phyloP scores from a whole-genome alignment of 2,329 filamentous ascomycete species.

The Biscogniauxia sp. region DNA sequence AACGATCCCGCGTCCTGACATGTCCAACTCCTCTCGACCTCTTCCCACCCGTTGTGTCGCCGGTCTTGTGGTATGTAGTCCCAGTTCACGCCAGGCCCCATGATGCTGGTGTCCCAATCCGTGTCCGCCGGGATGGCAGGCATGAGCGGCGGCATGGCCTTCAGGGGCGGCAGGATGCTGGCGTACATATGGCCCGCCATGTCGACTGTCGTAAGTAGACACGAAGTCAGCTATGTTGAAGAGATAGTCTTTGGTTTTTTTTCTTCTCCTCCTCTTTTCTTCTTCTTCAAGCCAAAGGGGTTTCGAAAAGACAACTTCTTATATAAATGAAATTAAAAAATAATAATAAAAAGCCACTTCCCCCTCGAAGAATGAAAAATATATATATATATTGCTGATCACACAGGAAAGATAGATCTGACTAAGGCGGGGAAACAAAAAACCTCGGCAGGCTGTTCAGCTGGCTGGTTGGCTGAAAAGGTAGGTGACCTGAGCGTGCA shows the following conservation, averaged over 20 bases:
- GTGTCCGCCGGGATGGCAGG: constrained; percentile 9
- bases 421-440: too few relatives aligned
- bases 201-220: neutral
- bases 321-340: too few relatives aligned
- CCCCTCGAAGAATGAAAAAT: too few relatives aligned
- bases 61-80: constrained; percentile 17
- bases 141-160: constrained; percentile 4
- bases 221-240: neutral
- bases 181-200: constrained; percentile 6
- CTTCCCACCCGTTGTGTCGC: constrained; percentile 28
- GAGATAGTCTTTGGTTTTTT: too few relatives aligned
- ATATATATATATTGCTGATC: neutral
- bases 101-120: constrained; percentile 27
- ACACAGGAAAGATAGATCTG: neutral
- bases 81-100: constrained; percentile 15
- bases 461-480: too few relatives aligned
- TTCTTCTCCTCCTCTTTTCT: too few relatives aligned
- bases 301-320: too few relatives aligned
- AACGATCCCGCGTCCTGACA: constrained; percentile 5
- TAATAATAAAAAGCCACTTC: too few relatives aligned
- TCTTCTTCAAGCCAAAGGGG: too few relatives aligned
- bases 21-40: constrained; percentile 26
- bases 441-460: too few relatives aligned
- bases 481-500: too few relatives aligned
- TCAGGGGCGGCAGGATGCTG: constrained; percentile 1